Evolutionary conservation across 106 monocot species (phyloP), one percentile per base, ranked within the genome.

Genomic region (Platanthera guangdongensis): DNA sequence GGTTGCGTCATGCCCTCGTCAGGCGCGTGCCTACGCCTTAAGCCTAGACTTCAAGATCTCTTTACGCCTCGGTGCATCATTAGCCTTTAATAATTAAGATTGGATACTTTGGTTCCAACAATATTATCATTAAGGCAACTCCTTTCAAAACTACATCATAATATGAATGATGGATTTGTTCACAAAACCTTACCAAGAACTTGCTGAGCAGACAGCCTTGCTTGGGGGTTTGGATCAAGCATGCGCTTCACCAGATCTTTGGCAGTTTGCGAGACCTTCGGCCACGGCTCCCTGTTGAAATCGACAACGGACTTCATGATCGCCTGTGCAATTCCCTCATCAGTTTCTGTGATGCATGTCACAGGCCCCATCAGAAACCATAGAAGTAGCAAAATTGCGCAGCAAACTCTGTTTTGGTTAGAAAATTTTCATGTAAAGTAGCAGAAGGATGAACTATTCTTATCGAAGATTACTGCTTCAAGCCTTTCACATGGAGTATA

Each of bases 261-360:
- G 15, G 85, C 90, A 67, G 74, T 77, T 32, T 85, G 76, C 9
- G 90, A 90, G 13, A 90, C 83, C 78, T 79, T 87, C 3, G 87
- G 83, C 90, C 90, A 90, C 3, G 90, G 90, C 68, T 90, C 90
- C 79, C 87, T 87, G 10, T 79, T 68, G 70, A 90, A 83, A 72
- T 87, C 85, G 63, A 87, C 47, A 9, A 74, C 87, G 0, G 87
- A 83, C 11, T 74, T 51, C 15, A 87, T 11, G 39, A 87, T 90
- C 13, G 87, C 84, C 76, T 85, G 78, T 16, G 90, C 87, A 77
- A 90, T 87, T 13, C 85, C 87, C 52, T 90, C 87, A 81, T 90
- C 90, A 68, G 83, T 85, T 16, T 90, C 90, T 90, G 85, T 80
- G 75, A 15, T 70, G 14, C n/a, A 14, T 6, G 77, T 16, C 52